phyloP scores from a whole-genome alignment of 768 basidiomycete genomes.

The Tylopilus plumbeoviolaceoides region DNA sequence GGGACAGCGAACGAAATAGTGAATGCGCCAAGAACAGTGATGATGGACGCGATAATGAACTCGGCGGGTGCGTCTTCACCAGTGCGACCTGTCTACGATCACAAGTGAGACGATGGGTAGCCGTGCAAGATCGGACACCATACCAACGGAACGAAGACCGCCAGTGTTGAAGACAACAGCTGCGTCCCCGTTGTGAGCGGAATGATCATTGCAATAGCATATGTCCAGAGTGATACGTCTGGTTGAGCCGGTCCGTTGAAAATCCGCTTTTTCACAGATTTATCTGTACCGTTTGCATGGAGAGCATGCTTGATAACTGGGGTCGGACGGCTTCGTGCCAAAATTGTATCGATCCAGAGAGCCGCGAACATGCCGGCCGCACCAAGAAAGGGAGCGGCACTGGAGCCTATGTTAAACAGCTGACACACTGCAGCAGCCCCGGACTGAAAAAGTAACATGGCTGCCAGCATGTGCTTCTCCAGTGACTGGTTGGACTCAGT shows the following conservation, averaged over 20 bases:
- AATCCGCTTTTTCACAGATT: background rate
- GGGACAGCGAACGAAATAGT: constrained; percentile 60
- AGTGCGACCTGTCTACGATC: constrained; percentile 68
- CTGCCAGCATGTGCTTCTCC: constrained; percentile 61
- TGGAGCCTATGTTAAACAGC: constrained; percentile 66
- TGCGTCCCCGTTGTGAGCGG: constrained; percentile 58
- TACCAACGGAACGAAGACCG: constrained; percentile 89
- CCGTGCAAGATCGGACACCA: constrained; percentile 14
- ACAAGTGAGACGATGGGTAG: constrained; percentile 1
- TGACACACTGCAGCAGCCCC: constrained; percentile 58
- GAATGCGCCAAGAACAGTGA: constrained; percentile 53
- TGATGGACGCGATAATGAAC: constrained; percentile 79
- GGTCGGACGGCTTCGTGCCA: constrained; percentile 25
- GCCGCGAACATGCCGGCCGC: constrained; percentile 54
- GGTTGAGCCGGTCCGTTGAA: constrained; percentile 17
- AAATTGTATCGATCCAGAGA: constrained; percentile 49
- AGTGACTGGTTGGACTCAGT: constrained; percentile 27
- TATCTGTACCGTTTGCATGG: constrained; percentile 2
- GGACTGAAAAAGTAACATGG: constrained; percentile 58
- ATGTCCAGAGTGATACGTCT: constrained; percentile 54
- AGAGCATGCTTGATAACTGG: background rate
- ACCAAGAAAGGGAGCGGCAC: constrained; percentile 67
- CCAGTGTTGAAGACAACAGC: constrained; percentile 57
- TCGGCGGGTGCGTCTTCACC: constrained; percentile 84
- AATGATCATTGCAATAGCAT: constrained; percentile 54